These are phyloP conservation scores for Arabidopsis suecica DNA, from an alignment of 345 rosid species.

Conservation along the genomic window DNA sequence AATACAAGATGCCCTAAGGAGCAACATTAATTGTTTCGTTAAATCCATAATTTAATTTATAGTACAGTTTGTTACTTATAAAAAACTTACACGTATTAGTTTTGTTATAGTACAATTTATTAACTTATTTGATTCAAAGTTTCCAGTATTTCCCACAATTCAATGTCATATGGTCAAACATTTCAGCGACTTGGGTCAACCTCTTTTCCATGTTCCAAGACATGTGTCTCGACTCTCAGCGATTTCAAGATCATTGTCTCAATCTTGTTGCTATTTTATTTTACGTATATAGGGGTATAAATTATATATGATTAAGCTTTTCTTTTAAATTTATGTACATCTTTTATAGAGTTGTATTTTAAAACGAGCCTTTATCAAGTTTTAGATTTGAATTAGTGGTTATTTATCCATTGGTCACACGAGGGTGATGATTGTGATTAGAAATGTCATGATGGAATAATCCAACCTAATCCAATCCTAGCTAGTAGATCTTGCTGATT, in stretches of 20 bases:
- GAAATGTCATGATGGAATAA: constrained; percentile 24
- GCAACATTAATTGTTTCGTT: too few species aligned
- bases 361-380: not conserved
- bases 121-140: not conserved
- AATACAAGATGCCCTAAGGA: too few species aligned
- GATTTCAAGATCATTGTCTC: constrained; percentile 42
- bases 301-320: not conserved
- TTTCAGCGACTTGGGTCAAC: constrained; percentile 30
- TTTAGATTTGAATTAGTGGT: not conserved
- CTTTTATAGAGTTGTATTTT: not conserved
- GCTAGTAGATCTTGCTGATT: not conserved
- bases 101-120: not conserved
- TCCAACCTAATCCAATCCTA: not conserved
- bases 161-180: constrained; percentile 35
- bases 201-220: constrained; percentile 40
- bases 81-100: not conserved
- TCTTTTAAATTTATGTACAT: not conserved
- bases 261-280: constrained; percentile 5
- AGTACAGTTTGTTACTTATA: too few species aligned
- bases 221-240: constrained; percentile 35
- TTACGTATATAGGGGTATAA: not conserved
- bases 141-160: constrained; percentile 5
- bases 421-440: constrained; percentile 25
- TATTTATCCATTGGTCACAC: constrained; percentile 23
- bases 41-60: too few species aligned